phyloP scores from a whole-genome alignment of 805 yeast species.

The Ogataea angusta region DNA sequence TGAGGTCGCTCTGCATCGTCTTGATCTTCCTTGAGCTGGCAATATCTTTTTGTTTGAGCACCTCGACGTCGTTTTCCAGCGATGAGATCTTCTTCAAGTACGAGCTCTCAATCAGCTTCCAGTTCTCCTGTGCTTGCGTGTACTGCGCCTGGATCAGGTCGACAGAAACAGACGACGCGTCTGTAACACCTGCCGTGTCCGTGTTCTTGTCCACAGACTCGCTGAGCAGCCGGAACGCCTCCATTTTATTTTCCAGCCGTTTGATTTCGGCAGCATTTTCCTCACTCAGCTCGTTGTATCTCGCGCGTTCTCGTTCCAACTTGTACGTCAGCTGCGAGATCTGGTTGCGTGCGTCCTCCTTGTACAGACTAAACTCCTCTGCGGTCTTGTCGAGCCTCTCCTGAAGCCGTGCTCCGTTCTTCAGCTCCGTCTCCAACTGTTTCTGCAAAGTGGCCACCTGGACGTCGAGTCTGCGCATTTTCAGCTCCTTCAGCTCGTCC shows the following conservation, averaged over 20 bases:
- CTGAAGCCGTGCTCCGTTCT: constrained; percentile 22
- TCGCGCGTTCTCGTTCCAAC: constrained; percentile 28
- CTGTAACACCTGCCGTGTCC: constrained; percentile 6
- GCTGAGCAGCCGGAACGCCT: constrained; percentile 57
- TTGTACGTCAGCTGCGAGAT: constrained; percentile 28
- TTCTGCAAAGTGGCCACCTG: constrained; percentile 32
- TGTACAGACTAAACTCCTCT: constrained; percentile 21
- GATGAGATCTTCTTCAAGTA: constrained; percentile 46
- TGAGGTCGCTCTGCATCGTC: constrained; percentile 36
- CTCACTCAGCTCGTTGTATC: constrained; percentile 26
- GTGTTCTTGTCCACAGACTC: constrained; percentile 41
- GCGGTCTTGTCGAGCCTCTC: constrained; percentile 21
- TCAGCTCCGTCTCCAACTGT: constrained; percentile 34
- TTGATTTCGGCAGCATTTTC: constrained; percentile 45
- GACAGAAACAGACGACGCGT: constrained; percentile 15
- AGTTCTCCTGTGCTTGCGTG: constrained; percentile 71
- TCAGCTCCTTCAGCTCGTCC: constrained; percentile 32
- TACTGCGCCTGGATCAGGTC: constrained; percentile 68
- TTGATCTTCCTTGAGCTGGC: constrained; percentile 28
- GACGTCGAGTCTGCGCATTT: constrained; percentile 34
- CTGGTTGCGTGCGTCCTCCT: constrained; percentile 24
- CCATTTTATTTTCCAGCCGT: constrained; percentile 67
- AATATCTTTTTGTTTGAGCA: constrained; percentile 31
- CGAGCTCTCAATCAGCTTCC: constrained; percentile 76
- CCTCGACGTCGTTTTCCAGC: constrained; percentile 44